Evolutionary conservation across 129 eudicot species (phyloP).

Genomic region (Tagetes erecta): DNA sequence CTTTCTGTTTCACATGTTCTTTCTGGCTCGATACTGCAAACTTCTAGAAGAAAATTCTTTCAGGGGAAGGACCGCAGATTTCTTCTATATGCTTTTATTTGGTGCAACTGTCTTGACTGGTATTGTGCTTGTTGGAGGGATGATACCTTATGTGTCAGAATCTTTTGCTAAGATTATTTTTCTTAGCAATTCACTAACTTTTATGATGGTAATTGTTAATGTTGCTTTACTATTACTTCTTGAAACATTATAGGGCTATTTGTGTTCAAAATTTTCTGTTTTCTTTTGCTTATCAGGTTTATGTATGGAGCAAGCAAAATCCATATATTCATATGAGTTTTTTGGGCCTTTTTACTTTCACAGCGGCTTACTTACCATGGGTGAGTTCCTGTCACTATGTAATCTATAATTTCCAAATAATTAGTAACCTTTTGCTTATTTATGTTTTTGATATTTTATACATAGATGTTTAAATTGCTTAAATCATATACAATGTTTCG

Average conservation of each 20-base stretch:
- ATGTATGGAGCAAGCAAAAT: slow-evolving; percentile 99
- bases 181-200: slow-evolving; percentile 96
- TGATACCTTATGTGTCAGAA: slow-evolving; percentile 91
- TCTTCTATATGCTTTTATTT: slow-evolving; percentile 92
- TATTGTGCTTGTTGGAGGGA: slow-evolving; percentile 95
- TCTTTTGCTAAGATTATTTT: slow-evolving; percentile 93
- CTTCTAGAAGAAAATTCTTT: slow-evolving; percentile 98
- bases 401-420: neutral
- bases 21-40: slow-evolving; percentile 98
- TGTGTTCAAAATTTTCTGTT: neutral
- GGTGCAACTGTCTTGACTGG: slow-evolving; percentile 88
- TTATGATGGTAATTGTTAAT: slow-evolving; percentile 81
- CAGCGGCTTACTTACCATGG: slow-evolving; percentile 99
- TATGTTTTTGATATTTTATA: neutral
- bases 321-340: slow-evolving; percentile 97
- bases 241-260: slow-evolving; percentile 1
- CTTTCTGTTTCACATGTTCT: slow-evolving; percentile 99
- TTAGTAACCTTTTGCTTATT: neutral
- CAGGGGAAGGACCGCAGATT: slow-evolving; percentile 96
- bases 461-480: neutral
- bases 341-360: slow-evolving; percentile 94
- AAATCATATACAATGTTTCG: neutral
- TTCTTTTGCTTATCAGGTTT: slow-evolving; percentile 50
- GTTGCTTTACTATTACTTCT: neutral
- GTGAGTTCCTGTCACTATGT: slow-evolving; percentile 49